Evolutionary conservation across 345 rosid genomes (phyloP), one percentile per base, ranked within the genome.

Genomic region (Litchi chinensis): DNA sequence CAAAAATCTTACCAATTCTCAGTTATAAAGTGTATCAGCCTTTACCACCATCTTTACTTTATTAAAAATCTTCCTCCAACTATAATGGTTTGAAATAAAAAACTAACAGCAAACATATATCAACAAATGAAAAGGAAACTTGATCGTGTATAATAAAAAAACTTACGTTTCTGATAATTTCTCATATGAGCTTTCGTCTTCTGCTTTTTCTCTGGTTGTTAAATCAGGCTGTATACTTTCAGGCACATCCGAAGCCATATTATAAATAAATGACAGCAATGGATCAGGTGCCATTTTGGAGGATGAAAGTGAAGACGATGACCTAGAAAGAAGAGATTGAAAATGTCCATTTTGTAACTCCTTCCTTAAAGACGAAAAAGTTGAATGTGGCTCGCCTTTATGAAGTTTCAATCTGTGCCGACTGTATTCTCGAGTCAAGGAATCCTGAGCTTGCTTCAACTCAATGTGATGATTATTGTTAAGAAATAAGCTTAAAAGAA

Each of bases 391-490:
- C 52, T 86, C 87, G 18, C 81, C 83, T 86, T 88, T 91, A 82
- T 79, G 74, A 65, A 81, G 81, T 75, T 85, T 91, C 79, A 90
- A 81, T 73, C 81, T 88, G 71, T 88, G 92, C 79, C 88, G 88
- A 79, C 87, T 81, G 97, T 94, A 88, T 86, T 73, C 70, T 68
- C 52, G 67, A 66, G 90, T 93, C 87, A 93, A 92, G 98, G 95
- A 82, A 87, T 67, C 22, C 79, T 71, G 24, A 22, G 57, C 41
- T 75, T 63, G 60, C 70, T 78, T 37, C 66, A 79, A 62, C 66
- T 68, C 71, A 83, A 67, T 66, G 73, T 65, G 76, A 73, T 76
- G 0, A 52, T 65, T 22, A 54, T 39, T 46, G 69, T 6, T 5
- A 76, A 3, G 57, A 75, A 12, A 26, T 26, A 24, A 6, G 77